Evolutionary conservation across 495 filamentous ascomycete genomes (phyloP), one percentile per base, ranked within the genome.

Genomic region (Lasiosphaeriaceae sp.): DNA sequence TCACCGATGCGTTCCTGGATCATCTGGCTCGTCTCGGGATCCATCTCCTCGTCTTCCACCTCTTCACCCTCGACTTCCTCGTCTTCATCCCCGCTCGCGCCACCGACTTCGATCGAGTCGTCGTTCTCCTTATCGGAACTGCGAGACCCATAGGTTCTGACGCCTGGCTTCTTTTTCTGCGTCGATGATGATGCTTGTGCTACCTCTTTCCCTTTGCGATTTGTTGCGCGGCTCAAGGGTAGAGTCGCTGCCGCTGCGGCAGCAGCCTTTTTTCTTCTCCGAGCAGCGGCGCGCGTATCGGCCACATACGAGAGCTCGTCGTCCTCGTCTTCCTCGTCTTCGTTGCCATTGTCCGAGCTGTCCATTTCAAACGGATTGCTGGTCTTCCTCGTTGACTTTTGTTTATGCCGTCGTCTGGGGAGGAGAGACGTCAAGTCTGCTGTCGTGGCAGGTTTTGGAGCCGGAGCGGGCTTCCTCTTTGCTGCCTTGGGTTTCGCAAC

Each of bases 401-500:
- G 17, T 47, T 56, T 61, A 35, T 57, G 50, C 11, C 67, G 60
- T 22, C 77, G 69, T 7, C 68, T 65, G 3, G 76, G 76, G 0
- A 80, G 64, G 20, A 80, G 55, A 0, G 67, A 66, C 0, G 76
- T 69, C 2, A 80, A 65, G 6, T 77, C 72, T 2, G 71, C 74
- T 9, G 77, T 79, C 2, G 69, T 74, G 17, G 51, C 39, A 7
- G 75, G 26, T 44, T 74, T 71, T 3, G 55, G 63, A 7, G 64
- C 50, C 7, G 65, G 57, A 0, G 57, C 59, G 39, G 39, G 39
- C 26, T 65, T 63, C 9, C 57, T 39, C 44, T 59, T 43, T 50
- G 65, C 17, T 37, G 71, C 50, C 58, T 68, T 55, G 59, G 64
- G 54, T 60, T 60, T 57, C 52, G 66, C 31, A 3, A 55, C 37